Conservation (phyloP, 768 basidiomycete genomes). For the Podaxis rugospora region DNA sequence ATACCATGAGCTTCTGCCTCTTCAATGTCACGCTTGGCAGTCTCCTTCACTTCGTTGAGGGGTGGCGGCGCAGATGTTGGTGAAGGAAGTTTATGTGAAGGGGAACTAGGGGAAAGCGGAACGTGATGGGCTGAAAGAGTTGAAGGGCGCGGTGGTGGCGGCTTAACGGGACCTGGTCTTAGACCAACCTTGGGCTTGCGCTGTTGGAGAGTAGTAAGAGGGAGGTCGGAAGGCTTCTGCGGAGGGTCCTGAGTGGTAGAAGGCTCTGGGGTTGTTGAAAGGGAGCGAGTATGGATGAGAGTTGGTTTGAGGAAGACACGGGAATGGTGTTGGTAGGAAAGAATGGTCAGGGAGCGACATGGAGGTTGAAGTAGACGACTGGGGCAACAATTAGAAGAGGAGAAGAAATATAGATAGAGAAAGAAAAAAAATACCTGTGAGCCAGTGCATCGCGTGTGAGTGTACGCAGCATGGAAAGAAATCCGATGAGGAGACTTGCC, state of each 20-base stretch:
- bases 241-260: not conserved
- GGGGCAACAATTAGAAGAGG: not conserved
- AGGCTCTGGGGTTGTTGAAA: conserved; percentile 13
- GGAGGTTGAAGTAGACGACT: not conserved
- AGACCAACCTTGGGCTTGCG: conserved; percentile 53
- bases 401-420: not conserved
- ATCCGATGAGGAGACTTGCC: not conserved
- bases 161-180: conserved; percentile 56
- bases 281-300: conserved; percentile 10
- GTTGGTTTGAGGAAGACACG: not conserved
- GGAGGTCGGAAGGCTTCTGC: conserved; percentile 13
- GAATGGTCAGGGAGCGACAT: not conserved
- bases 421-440: conserved; percentile 9
- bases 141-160: conserved; percentile 20
- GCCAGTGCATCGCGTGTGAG: conserved; percentile 13
- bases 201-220: conserved; percentile 23
- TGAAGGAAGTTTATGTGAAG: conserved; percentile 12
- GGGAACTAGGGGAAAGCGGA: conserved; percentile 18
- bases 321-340: not conserved
- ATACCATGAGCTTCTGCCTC: conserved; percentile 69
- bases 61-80: conserved; percentile 13
- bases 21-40: conserved; percentile 56
- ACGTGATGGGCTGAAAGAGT: conserved; percentile 17
- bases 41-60: conserved; percentile 38
- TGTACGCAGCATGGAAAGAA: conserved; percentile 17